A percentile compares a stretch with the other conserved stretches of the same genome.
Conservation (phyloP, 108 stramenopile genomes). For the Discostella pseudostelligera region DNA sequence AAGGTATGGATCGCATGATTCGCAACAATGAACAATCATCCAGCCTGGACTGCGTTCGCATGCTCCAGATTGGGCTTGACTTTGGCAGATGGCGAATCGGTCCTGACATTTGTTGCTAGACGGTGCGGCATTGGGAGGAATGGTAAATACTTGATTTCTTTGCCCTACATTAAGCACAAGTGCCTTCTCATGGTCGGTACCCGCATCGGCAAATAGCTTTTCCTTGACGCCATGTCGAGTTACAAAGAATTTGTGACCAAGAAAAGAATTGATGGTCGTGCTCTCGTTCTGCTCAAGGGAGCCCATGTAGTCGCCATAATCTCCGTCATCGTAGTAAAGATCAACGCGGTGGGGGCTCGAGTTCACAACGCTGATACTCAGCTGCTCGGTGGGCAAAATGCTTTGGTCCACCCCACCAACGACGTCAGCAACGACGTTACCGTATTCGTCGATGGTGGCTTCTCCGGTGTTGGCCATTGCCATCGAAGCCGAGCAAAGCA, state of each 20-base stretch:
- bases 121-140: conserved; percentile 53
- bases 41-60: conserved; percentile 51
- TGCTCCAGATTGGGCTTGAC: conserved; percentile 43
- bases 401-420: conserved; percentile 6
- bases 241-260: conserved; percentile 57
- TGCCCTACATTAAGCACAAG: conserved; percentile 26
- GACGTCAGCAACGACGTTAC: conserved; percentile 6
- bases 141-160: conserved; percentile 38
- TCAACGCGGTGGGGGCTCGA: conserved; percentile 45
- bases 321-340: conserved; percentile 62
- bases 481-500: conserved; percentile 5
- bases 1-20: conserved; percentile 55
- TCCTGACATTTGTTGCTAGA: conserved; percentile 50
- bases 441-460: conserved; percentile 22
- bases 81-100: conserved; percentile 43
- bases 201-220: conserved; percentile 45
- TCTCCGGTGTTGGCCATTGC: not conserved
- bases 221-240: conserved; percentile 68
- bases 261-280: conserved; percentile 29
- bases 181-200: conserved; percentile 27
- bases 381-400: conserved; percentile 11
- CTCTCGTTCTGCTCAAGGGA: conserved; percentile 39
- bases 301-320: conserved; percentile 42
- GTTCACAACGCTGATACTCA: conserved; percentile 6
- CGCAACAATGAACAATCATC: conserved; percentile 70